phyloP scores from a whole-genome alignment of 2,329 filamentous ascomycete genomes.

The Aspergillus unguis region DNA sequence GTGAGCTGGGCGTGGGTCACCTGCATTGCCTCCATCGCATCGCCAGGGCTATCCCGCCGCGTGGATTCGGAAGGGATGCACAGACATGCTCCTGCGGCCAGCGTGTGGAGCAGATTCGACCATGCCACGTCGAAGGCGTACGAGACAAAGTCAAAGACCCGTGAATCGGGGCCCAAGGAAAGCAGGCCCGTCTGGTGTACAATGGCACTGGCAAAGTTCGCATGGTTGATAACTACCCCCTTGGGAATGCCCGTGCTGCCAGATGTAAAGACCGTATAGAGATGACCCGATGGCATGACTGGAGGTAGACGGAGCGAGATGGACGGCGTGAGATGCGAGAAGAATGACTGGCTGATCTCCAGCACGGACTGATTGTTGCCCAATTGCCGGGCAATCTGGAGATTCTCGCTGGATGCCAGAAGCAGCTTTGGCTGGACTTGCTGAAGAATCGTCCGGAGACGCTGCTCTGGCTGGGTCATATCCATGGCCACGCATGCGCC shows the following conservation, averaged over 20 bases:
- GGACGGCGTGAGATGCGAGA: no score
- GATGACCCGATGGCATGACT: background rate
- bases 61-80: constrained; percentile 44
- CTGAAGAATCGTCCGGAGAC: background rate
- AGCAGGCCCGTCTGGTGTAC: background rate
- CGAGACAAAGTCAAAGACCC: constrained; percentile 34
- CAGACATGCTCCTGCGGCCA: constrained; percentile 42
- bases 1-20: constrained; percentile 54
- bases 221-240: constrained; percentile 3
- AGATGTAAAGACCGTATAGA: constrained; percentile 4
- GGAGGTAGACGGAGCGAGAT: background rate
- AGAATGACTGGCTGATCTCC: background rate
- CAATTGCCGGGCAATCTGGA: background rate
- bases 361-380: background rate
- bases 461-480: background rate
- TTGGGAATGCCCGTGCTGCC: constrained; percentile 7
- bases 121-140: constrained; percentile 38
- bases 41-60: constrained; percentile 37
- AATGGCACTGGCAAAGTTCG: background rate
- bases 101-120: constrained; percentile 35
- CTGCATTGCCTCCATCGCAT: constrained; percentile 13
- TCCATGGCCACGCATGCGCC: background rate
- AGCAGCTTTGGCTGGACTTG: background rate
- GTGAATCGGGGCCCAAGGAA: background rate
- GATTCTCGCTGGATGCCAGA: background rate